Conservation (phyloP, 225 moss, liverwort and hornwort species). For the Antitrichia curtipendula region DNA sequence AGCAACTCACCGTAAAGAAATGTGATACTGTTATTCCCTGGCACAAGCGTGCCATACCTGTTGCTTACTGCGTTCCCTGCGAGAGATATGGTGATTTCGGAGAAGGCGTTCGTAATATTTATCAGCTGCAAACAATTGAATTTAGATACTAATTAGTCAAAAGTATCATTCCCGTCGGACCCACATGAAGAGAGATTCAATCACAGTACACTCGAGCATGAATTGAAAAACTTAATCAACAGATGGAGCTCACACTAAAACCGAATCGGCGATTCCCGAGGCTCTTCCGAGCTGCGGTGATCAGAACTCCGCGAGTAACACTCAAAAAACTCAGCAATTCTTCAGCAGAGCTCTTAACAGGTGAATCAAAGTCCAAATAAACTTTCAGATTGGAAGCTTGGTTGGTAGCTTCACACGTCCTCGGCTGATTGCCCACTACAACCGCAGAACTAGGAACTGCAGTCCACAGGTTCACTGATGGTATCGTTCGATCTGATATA, state of each 20-base stretch:
- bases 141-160: not conserved
- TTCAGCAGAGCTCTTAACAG: constrained; percentile 20
- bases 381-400: constrained; percentile 33
- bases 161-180: not conserved
- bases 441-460: constrained; percentile 50
- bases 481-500: constrained; percentile 42
- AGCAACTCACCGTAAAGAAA: constrained; percentile 59
- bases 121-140: constrained; percentile 28
- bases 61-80: constrained; percentile 46
- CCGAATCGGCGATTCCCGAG: constrained; percentile 51
- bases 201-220: not conserved
- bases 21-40: constrained; percentile 30
- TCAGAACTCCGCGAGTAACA: constrained; percentile 32
- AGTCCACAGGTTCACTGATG: constrained; percentile 64
- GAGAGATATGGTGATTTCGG: constrained; percentile 50
- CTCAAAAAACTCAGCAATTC: constrained; percentile 35
- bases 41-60: constrained; percentile 51
- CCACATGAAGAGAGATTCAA: not conserved
- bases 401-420: constrained; percentile 62
- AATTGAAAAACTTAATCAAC: not conserved
- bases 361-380: constrained; percentile 65
- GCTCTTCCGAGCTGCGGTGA: constrained; percentile 30
- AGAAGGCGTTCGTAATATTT: constrained; percentile 25
- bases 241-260: constrained; percentile 20
- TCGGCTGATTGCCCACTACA: constrained; percentile 30